Evolutionary conservation across 1,284 basidiomycete species (phyloP).

Genomic region (Ustilago crameri): DNA sequence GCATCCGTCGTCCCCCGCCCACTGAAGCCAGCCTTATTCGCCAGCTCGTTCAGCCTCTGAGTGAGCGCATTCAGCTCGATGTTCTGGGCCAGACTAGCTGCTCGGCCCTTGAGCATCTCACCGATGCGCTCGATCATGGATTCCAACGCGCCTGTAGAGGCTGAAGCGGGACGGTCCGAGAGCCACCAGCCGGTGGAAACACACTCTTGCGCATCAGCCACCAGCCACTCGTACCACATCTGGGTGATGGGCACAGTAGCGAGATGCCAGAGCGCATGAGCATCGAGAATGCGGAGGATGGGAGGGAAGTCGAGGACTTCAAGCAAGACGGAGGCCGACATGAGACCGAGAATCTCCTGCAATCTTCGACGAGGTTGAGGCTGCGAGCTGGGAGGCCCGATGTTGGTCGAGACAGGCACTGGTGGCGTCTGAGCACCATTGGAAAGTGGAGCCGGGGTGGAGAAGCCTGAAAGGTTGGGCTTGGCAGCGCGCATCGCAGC

Average conservation of each 20-base stretch:
- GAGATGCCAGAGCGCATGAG: conserved; percentile 93
- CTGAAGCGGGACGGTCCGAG: conserved; percentile 23
- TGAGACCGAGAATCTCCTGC: conserved; percentile 74
- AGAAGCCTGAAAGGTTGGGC: conserved; percentile 35
- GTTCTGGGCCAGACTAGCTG: conserved; percentile 44
- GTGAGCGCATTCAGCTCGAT: conserved; percentile 56
- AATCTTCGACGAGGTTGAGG: conserved; percentile 68
- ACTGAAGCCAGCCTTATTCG: conserved; percentile 48
- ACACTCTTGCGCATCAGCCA: conserved; percentile 61
- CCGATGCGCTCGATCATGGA: conserved; percentile 34
- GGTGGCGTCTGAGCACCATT: conserved; percentile 53
- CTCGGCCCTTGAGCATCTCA: conserved; percentile 44
- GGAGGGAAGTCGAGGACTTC: conserved; percentile 95
- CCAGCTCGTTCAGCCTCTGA: conserved; percentile 51
- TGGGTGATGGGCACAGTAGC: conserved; percentile 82
- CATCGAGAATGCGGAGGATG: conserved; percentile 78
- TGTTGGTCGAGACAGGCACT: conserved; percentile 49
- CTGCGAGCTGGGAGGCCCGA: conserved; percentile 49
- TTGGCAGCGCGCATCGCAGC: conserved; percentile 73
- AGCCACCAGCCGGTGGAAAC: conserved; percentile 57
- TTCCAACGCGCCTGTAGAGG: conserved; percentile 8
- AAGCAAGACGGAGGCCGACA: conserved; percentile 80
- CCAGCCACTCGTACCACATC: conserved; percentile 76
- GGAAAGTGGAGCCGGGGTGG: conserved; percentile 24
- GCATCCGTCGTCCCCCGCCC: conserved; percentile 10